Percentiles rank a stretch among this genome's conserved stretches.
phyloP scores from a whole-genome alignment of 371 early-diverging fungal genomes.

The Funneliformis caledonium region DNA sequence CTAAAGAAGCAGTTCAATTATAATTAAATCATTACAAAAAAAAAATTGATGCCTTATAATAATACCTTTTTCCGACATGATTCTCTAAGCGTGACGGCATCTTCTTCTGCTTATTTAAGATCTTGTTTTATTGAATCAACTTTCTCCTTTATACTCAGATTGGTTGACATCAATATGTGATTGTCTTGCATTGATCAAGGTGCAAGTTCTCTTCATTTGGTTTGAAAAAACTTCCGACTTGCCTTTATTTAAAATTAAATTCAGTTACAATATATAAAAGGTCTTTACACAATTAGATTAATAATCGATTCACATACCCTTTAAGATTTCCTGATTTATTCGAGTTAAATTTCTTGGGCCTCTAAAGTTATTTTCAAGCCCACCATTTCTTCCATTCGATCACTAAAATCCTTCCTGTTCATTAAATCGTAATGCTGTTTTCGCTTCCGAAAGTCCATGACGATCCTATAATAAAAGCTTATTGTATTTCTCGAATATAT shows the following conservation, averaged over 20 bases:
- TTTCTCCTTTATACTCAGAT: constrained; percentile 77
- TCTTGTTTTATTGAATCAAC: constrained; percentile 54
- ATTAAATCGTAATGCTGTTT: constrained; percentile 59
- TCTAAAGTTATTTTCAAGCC: constrained; percentile 66
- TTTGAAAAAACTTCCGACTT: constrained; percentile 81
- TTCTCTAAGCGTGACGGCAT: constrained; percentile 51
- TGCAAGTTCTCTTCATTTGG: constrained; percentile 71
- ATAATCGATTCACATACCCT: constrained; percentile 52
- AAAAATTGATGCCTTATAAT: not conserved
- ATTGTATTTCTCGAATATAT: too few relatives aligned
- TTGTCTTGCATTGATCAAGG: constrained; percentile 81
- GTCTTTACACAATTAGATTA: not conserved
- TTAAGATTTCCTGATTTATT: constrained; percentile 77
- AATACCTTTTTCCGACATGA: constrained; percentile 49
- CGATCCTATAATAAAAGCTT: constrained; percentile 52
- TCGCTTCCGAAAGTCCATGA: constrained; percentile 52
- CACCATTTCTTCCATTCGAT: constrained; percentile 59
- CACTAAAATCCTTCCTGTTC: constrained; percentile 60
- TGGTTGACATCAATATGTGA: constrained; percentile 61
- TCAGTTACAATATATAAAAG: not conserved
- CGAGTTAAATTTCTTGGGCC: constrained; percentile 71
- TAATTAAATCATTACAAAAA: not conserved
- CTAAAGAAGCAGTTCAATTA: not conserved
- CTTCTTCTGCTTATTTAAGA: constrained; percentile 68
- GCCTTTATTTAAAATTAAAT: constrained; percentile 62